Conservation (phyloP, 2,329 filamentous ascomycete species). For the Tympanopsis confertula region DNA sequence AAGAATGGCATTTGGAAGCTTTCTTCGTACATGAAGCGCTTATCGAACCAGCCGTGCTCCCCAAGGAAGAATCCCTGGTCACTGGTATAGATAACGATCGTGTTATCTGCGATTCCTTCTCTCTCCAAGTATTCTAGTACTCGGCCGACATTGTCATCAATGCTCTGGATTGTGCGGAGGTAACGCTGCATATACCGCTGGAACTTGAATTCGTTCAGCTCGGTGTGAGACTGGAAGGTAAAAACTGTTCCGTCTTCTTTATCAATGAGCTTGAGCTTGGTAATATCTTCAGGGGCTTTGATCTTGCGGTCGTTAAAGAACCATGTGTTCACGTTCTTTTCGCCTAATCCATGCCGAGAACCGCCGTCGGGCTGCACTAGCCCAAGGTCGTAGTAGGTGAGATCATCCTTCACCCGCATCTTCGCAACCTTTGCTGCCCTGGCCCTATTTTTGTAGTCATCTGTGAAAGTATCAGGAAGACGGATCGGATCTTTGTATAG, state of each 20-base stretch:
- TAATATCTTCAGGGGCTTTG: constrained; percentile 19
- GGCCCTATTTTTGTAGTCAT: constrained; percentile 41
- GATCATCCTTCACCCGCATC: constrained; percentile 36
- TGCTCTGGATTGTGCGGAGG: constrained; percentile 34
- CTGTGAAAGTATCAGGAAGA: constrained; percentile 36
- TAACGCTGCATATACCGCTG: constrained; percentile 45
- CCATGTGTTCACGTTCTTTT: constrained; percentile 12
- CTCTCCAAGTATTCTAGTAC: constrained; percentile 32
- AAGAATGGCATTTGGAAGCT: constrained; percentile 44
- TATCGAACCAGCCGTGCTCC: constrained; percentile 46
- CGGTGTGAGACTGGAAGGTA: constrained; percentile 24
- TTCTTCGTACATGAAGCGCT: constrained; percentile 46
- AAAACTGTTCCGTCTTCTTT: constrained; percentile 32
- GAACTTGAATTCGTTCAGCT: constrained; percentile 40
- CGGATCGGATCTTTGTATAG: constrained; percentile 32
- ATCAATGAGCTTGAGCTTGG: constrained; percentile 23
- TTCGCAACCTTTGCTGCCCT: constrained; percentile 34
- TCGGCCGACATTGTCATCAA: constrained; percentile 39
- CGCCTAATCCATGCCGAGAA: constrained; percentile 19
- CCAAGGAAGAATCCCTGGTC: constrained; percentile 45
- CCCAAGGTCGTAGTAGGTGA: constrained; percentile 38
- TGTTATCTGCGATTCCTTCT: constrained; percentile 28
- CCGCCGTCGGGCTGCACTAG: constrained; percentile 38
- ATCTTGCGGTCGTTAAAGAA: constrained; percentile 23
- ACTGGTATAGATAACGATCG: constrained; percentile 38